Evolutionary conservation across 345 rosid genomes (phyloP).

Genomic region (Leavenworthia alabamica): DNA sequence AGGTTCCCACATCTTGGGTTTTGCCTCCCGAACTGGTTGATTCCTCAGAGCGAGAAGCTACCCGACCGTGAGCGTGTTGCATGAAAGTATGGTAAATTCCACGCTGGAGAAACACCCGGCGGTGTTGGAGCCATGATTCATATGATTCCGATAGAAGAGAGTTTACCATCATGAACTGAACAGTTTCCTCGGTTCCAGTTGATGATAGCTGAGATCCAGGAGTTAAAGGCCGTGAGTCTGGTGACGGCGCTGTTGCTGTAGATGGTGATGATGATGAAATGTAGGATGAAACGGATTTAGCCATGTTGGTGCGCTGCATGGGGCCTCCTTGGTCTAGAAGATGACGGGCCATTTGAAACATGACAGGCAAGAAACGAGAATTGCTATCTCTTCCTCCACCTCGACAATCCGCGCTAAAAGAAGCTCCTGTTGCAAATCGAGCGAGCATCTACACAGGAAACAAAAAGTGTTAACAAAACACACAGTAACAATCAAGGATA

Average conservation of each 20-base stretch:
- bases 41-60: slow-evolving; percentile 40
- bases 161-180: slow-evolving; percentile 97
- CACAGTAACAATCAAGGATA: not conserved
- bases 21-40: slow-evolving; percentile 40
- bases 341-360: slow-evolving; percentile 90
- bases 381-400: slow-evolving; percentile 99
- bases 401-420: slow-evolving; percentile 70
- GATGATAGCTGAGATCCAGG: slow-evolving; percentile 47
- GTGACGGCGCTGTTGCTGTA: too few species aligned
- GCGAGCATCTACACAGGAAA: slow-evolving; percentile 70
- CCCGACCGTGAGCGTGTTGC: slow-evolving; percentile 82
- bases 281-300: slow-evolving; percentile 70
- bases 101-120: slow-evolving; percentile 71
- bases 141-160: slow-evolving; percentile 90
- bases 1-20: slow-evolving; percentile 35
- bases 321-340: slow-evolving; percentile 92
- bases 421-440: slow-evolving; percentile 97
- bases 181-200: slow-evolving; percentile 70
- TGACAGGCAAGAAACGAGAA: slow-evolving; percentile 86
- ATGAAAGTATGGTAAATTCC: slow-evolving; percentile 86
- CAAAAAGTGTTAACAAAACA: slow-evolving; percentile 9
- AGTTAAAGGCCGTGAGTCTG: slow-evolving; percentile 49
- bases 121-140: slow-evolving; percentile 89
- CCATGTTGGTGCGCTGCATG: slow-evolving; percentile 63
- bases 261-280: slow-evolving; percentile 36